Evolutionary conservation across 495 filamentous ascomycete species (phyloP).

Genomic region (Thozetella sp.): DNA sequence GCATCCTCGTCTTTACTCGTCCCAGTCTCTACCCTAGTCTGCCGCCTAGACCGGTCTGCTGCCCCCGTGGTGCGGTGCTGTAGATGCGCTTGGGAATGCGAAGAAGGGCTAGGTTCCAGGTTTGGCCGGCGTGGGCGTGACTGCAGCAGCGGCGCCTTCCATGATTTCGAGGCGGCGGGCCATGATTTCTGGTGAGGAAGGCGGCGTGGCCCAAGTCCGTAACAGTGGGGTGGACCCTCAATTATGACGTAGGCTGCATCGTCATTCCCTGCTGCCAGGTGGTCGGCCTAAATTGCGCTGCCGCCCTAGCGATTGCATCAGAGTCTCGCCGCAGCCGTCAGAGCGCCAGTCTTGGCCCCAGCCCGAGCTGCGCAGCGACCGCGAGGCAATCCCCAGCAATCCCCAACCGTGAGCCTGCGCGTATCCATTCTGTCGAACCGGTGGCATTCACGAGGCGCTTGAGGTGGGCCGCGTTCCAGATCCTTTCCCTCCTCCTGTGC

Average conservation of each 20-base stretch:
- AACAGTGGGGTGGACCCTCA: slow-evolving; percentile 1
- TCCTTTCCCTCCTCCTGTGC: too few relatives aligned
- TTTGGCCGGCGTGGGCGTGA: background rate
- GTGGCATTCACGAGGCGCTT: too few relatives aligned
- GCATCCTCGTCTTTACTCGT: too few relatives aligned
- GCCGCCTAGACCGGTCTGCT: background rate
- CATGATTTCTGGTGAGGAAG: background rate
- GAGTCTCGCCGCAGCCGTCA: background rate
- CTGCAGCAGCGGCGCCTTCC: background rate
- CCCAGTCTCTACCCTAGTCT: background rate
- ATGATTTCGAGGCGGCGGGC: background rate
- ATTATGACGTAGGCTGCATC: slow-evolving; percentile 7
- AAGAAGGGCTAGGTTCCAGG: background rate
- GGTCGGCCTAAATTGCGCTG: background rate
- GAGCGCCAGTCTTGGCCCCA: too few relatives aligned
- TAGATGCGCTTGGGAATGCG: background rate
- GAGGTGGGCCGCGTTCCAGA: too few relatives aligned
- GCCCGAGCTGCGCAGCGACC: too few relatives aligned
- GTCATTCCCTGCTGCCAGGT: slow-evolving; percentile 3
- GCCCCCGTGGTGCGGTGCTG: background rate
- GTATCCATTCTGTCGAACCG: background rate
- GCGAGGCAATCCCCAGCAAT: background rate
- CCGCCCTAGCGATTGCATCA: slow-evolving; percentile 1
- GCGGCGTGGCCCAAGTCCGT: background rate
- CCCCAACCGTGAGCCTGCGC: background rate